Evolutionary conservation across 2,329 filamentous ascomycete genomes (phyloP).

Genomic region (Parascedosporium putredinis): DNA sequence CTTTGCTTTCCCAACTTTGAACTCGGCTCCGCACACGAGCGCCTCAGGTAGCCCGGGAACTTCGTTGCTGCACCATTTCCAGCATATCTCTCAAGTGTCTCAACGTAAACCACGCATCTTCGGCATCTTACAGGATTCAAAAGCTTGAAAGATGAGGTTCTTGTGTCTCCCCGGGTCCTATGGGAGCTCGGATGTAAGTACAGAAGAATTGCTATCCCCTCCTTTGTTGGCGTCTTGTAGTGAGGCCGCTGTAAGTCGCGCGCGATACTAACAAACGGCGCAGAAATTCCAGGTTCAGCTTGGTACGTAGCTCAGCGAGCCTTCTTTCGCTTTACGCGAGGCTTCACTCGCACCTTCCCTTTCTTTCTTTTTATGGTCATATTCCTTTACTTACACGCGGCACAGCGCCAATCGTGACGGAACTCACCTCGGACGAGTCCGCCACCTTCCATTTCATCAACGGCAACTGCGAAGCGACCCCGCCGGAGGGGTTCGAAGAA

Average conservation of each 20-base stretch:
- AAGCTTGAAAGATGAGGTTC: conserved; percentile 35
- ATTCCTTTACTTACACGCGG: too few relatives aligned
- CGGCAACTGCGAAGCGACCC: conserved; percentile 36
- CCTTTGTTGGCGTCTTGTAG: conserved; percentile 4
- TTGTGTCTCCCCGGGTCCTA: conserved; percentile 48
- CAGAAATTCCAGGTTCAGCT: conserved; percentile 48
- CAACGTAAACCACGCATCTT: too few relatives aligned
- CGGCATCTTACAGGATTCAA: background rate
- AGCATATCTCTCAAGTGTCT: too few relatives aligned
- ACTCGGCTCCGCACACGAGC: too few relatives aligned
- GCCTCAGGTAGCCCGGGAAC: too few relatives aligned
- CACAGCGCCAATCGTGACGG: conserved; percentile 38
- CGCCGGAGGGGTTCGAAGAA: conserved; percentile 43
- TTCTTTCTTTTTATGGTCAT: too few relatives aligned
- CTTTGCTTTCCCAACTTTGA: background rate
- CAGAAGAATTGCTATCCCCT: conserved; percentile 10
- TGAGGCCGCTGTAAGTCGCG: background rate
- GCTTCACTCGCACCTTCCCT: background rate
- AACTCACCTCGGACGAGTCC: conserved; percentile 32
- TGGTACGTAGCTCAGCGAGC: conserved; percentile 20
- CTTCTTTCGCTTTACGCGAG: conserved; percentile 5
- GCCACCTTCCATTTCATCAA: conserved; percentile 42
- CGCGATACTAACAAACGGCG: background rate
- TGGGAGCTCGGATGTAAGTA: conserved; percentile 44
- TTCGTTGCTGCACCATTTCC: too few relatives aligned